Evolutionary conservation across 2,329 filamentous ascomycete species (phyloP), one percentile per base, ranked within the genome.

Genomic region (Alternaria ventricosa): DNA sequence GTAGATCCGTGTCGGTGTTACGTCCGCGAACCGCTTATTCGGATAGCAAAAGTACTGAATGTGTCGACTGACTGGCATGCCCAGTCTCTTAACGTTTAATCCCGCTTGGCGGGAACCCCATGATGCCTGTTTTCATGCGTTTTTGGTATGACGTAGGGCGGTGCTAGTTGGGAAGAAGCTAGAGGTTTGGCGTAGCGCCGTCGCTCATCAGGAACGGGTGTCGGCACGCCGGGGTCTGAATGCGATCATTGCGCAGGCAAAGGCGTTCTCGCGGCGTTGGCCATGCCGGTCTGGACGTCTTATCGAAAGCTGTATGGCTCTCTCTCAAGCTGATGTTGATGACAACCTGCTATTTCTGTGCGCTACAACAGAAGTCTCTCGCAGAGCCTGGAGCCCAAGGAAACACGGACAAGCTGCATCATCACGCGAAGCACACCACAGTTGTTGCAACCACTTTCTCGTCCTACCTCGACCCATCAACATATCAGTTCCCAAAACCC

Each of bases 1-100:
- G 55, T 13, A 28, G 62, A 61, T 71, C 70, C 68, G 67, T 58
- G 43, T 56, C 44, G 63, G 45, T 33, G 12, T 46, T 49, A 23
- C 30, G 64, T 55, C 63, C 41, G 46, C 23, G 25, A 20, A 44
- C 49, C 56, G 55, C 33, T 50, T 45, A 55, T 50, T 22, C 30
- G 50, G 49, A 56, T 47, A 30, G 43, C 20, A 47, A 56, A 46
- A 47, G 54, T 33, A 47, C 13, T 33, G 18, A 25, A 12, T 41
- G 55, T 57, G 44, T 23, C 30, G 33, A 25, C 12, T 30, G 27
- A 50, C 45, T 57, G 45, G 28, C 44, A n/a, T 22, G 55, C 55
- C 55, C 15, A 57, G 46, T 41, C 28, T 53, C 28, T 62, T 57
- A 62, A 53, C 47, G 47, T 45, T 28, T 4, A 25, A 18, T 15